Base-by-base conservation (phyloP, 2,329 filamentous ascomycete species). In the Claviceps purpurea region DNA sequence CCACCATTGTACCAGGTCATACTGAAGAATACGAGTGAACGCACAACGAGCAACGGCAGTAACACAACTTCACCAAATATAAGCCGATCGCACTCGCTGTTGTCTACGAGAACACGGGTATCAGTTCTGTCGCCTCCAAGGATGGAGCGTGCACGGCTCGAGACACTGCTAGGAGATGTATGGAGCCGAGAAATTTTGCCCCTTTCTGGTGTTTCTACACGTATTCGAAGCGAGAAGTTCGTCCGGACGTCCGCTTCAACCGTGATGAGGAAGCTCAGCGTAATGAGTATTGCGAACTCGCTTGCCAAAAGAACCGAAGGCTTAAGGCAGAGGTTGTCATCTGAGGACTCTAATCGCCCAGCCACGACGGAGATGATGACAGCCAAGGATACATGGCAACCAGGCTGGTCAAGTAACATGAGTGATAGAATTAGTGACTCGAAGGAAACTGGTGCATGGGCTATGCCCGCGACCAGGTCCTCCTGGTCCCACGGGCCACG, bases 231-330 rank as follows among this genome's bases (percentile, higher is more conserved):
- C 59, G 80, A 95, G 59, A 81, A 86, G 61, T 72, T 88, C 3
- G 83, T 93, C 47, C 77, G 86, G 49, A 80, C 79, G 42, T 89
- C 85, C n/a, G 87, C 89, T 13, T 89, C 87, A 39, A 87, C 87
- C 1, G 80, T 95, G 62, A 95, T 95, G 71, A 79, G 89, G 50
- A 94, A 90, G 64, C 76, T 96, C 56, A 95, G 87, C 66, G 84
- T 88, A 61, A 84, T 85, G 48, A 89, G 84, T 64, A 85, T 93
- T 57, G 78, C 86, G 14, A 84, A 79, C 58, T 85, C 85, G 47
- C 90, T 94, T 62, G 78, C 80, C 40, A 86, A 84, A 59, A 80
- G 85, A 53, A 85, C 86, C 1, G 74, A 73, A 41, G 87, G 83
- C 57, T 59, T 74, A 26, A 57, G 61, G 34, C 62, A 60, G 34